Evolutionary conservation across 768 basidiomycete species (phyloP), one percentile per base, ranked within the genome.

Genomic region (Megacollybia marginata): DNA sequence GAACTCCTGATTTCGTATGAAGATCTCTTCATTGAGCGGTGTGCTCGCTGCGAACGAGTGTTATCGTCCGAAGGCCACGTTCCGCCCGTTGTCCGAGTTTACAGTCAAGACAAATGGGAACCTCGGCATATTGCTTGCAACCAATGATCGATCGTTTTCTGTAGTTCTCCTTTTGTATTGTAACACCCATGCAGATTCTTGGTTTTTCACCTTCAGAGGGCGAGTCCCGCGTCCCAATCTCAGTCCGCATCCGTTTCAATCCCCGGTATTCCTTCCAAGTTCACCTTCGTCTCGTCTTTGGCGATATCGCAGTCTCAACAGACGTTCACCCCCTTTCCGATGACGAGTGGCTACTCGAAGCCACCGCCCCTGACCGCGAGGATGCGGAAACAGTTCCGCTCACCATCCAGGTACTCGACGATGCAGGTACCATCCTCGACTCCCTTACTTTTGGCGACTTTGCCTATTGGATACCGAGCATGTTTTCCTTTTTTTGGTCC

Each of bases 201-300:
- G 76, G 74, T 52, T 89, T 79, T 64, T 67, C 76, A 11, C 85
- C 86, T 9, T 63, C 71, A 16, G 76, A 83, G 60, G 90, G 88
- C 51, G 73, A 75, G 53, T 65, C 72, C 18, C 84, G 82, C 49
- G 73, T 78, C 0, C 79, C 75, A 46, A 77, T 92, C 59, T 72
- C 78, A 33, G 80, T 86, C 54, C 73, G 76, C 55, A 76, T 83
- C 49, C 75, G 79, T 55, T 83, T 85, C 64, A 70, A 69, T 55
- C 72, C 71, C 53, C 69, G 69, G 12, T 65, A 66, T 31, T 69
- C 74, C 9, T 76, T 79, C 48, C 64, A 73, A 6, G 73, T 86
- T 34, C 81, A 75, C 52, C 77, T 91, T 19, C 80, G 90, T 47
- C 79, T 92, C 54, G 80, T 91, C 56, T 72, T 92, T 54, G 89